Percentiles rank a stretch among this genome's conserved stretches.
Evolutionary conservation across 2,329 filamentous ascomycete genomes (phyloP).

Genomic region (Intubia oerlemansii): DNA sequence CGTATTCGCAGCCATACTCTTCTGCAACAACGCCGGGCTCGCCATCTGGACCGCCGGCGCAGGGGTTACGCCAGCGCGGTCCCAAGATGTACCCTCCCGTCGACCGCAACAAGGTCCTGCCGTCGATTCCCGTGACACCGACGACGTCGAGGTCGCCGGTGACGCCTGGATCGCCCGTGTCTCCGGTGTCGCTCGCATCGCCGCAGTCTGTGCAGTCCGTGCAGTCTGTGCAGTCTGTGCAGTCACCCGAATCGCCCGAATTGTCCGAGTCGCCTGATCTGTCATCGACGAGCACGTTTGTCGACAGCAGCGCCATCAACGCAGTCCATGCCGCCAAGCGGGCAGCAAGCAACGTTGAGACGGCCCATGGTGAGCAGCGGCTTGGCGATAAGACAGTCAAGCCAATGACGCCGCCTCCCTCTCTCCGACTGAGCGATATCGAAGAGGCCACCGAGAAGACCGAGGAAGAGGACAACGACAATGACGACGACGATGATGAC

Average conservation of each 20-base stretch:
- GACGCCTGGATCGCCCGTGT: background rate
- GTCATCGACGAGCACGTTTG: background rate
- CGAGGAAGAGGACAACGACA: background rate
- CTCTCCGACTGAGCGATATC: conserved; percentile 3
- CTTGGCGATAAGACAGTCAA: no score
- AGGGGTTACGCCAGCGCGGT: no score
- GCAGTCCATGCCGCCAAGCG: background rate
- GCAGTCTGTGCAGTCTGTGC: no score
- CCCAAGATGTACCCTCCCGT: no score
- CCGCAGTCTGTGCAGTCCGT: conserved; percentile 5
- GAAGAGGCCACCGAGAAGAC: conserved; percentile 3
- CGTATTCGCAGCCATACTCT: background rate
- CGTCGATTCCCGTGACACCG: conserved; percentile 12
- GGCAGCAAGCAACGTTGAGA: no score
- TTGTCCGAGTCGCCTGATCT: background rate
- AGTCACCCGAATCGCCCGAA: conserved; percentile 4
- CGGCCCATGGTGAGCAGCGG: no score
- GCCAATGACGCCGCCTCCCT: conserved; percentile 1
- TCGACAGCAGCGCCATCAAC: background rate
- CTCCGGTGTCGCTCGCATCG: background rate
- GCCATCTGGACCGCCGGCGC: no score
- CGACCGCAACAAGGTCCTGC: conserved; percentile 13
- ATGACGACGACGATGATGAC: no score
- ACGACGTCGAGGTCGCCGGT: conserved; percentile 4
- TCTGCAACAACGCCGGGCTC: background rate